Percentiles rank a stretch among this genome's conserved stretches.
Conservation (phyloP, 2,329 filamentous ascomycete species). For the Neoarthrinium moseri region DNA sequence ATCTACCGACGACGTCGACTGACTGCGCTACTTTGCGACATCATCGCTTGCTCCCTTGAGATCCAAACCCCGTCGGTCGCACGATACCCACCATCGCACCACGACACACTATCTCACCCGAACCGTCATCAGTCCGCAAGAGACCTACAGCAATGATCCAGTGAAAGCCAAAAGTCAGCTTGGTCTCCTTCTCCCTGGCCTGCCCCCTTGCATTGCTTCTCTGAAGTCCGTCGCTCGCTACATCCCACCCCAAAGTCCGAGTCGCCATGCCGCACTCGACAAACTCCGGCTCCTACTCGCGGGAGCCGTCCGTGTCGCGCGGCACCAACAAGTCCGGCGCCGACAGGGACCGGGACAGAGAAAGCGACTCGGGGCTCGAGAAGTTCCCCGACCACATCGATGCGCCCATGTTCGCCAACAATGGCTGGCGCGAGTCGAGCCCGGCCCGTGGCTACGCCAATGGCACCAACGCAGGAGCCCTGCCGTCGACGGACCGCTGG, state of each 20-base stretch:
- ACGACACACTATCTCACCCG: background rate
- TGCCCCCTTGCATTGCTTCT: constrained; percentile 4
- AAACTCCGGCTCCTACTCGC: constrained; percentile 26
- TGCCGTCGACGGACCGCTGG: constrained; percentile 28
- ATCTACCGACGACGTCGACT: constrained; percentile 2
- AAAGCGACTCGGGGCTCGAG: constrained; percentile 26
- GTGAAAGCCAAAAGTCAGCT: constrained; percentile 2
- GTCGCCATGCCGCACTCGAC: constrained; percentile 31
- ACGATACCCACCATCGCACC: background rate
- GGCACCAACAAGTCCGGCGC: constrained; percentile 22
- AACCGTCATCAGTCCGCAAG: background rate
- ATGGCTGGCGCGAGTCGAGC: constrained; percentile 20
- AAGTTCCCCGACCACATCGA: constrained; percentile 34
- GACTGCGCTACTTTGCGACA: constrained; percentile 4
- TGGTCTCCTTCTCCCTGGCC: background rate
- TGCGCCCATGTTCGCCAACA: constrained; percentile 27
- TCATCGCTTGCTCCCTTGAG: background rate
- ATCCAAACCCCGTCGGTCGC: background rate
- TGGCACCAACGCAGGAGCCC: constrained; percentile 27
- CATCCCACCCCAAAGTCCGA: constrained; percentile 1
- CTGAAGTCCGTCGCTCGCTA: constrained; percentile 10
- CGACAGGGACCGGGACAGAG: constrained; percentile 18
- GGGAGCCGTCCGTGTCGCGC: constrained; percentile 29
- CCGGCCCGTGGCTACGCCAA: constrained; percentile 16
- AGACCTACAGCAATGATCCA: constrained; percentile 10